Percentiles rank a stretch among this genome's conserved stretches.
These are phyloP conservation scores for Cordyceps cicadae DNA, from an alignment of 2,329 filamentous ascomycete species.

Conservation along the genomic window DNA sequence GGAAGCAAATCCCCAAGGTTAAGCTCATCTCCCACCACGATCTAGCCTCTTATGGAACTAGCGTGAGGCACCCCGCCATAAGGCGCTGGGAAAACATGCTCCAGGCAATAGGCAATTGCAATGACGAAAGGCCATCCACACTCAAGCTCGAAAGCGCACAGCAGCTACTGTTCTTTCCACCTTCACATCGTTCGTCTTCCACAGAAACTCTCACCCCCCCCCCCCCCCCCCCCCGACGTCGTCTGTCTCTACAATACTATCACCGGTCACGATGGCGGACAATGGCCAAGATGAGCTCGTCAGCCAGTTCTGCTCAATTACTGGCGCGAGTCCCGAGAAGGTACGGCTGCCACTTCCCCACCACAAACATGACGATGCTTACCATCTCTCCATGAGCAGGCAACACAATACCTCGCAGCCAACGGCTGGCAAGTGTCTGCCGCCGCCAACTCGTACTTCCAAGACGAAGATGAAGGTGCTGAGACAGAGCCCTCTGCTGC, in stretches of 20 bases:
- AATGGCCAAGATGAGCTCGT: slow-evolving; percentile 20
- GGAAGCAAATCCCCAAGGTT: not conserved
- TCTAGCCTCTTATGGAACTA: not conserved
- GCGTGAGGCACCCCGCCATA: not conserved
- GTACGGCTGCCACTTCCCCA: slow-evolving; percentile 22
- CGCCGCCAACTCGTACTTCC: slow-evolving; percentile 56
- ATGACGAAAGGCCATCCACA: not conserved
- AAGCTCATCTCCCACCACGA: not conserved
- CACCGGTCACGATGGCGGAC: slow-evolving; percentile 23
- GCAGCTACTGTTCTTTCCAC: not conserved
- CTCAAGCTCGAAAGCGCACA: not conserved
- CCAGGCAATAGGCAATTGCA: not conserved
- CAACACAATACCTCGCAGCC: slow-evolving; percentile 55
- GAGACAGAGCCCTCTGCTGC: slow-evolving; percentile 35
- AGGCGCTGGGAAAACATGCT: not conserved
- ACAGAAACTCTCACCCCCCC: not conserved
- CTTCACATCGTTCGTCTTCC: not conserved
- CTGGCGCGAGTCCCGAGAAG: slow-evolving; percentile 20
- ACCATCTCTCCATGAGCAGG: slow-evolving; percentile 35
- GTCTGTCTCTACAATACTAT: not conserved
- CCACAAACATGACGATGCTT: not conserved
- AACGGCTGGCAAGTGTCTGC: slow-evolving; percentile 59
- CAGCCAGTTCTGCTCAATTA: slow-evolving; percentile 22
- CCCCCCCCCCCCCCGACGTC: not conserved
- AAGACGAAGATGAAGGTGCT: slow-evolving; percentile 42